phyloP scores from a whole-genome alignment of 371 early-diverging fungal species.

The Rhizopus sp. region DNA sequence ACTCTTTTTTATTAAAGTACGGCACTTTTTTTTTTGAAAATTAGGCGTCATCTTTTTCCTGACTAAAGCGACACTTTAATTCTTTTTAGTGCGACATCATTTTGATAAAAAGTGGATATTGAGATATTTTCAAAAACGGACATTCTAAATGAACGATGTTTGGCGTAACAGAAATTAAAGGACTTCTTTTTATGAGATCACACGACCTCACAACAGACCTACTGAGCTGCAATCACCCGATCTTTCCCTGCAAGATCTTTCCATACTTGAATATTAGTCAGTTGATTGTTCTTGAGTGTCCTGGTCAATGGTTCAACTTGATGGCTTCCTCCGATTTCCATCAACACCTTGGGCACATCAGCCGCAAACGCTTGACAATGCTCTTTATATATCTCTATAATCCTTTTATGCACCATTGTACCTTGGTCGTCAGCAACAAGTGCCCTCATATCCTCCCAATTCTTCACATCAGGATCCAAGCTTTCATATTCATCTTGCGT shows the following conservation, averaged over 20 bases:
- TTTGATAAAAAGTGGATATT: too few species aligned
- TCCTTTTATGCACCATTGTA: slow-evolving; percentile 59
- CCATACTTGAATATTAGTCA: slow-evolving; percentile 62
- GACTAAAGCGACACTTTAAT: too few species aligned
- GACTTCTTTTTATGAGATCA: neutral
- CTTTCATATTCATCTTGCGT: slow-evolving; percentile 64
- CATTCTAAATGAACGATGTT: too few species aligned
- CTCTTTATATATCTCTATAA: slow-evolving; percentile 43
- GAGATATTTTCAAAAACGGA: too few species aligned
- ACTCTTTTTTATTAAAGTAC: too few species aligned
- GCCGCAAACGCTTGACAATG: slow-evolving; percentile 25
- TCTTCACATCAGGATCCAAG: slow-evolving; percentile 71
- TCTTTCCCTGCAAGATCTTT: slow-evolving; percentile 72
- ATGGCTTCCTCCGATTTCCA: slow-evolving; percentile 79
- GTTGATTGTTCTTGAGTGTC: slow-evolving; percentile 50
- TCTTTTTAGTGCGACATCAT: too few species aligned
- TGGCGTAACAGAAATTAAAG: too few species aligned
- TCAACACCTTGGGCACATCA: slow-evolving; percentile 66
- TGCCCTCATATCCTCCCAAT: slow-evolving; percentile 89
- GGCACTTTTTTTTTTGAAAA: too few species aligned
- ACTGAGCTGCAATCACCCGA: slow-evolving; percentile 53
- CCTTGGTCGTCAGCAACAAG: slow-evolving; percentile 77
- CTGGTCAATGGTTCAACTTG: slow-evolving; percentile 56
- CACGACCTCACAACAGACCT: neutral
- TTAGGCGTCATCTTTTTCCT: too few species aligned